Conservation (phyloP, 73 alveolate genomes). For the Loxodes magnus region DNA sequence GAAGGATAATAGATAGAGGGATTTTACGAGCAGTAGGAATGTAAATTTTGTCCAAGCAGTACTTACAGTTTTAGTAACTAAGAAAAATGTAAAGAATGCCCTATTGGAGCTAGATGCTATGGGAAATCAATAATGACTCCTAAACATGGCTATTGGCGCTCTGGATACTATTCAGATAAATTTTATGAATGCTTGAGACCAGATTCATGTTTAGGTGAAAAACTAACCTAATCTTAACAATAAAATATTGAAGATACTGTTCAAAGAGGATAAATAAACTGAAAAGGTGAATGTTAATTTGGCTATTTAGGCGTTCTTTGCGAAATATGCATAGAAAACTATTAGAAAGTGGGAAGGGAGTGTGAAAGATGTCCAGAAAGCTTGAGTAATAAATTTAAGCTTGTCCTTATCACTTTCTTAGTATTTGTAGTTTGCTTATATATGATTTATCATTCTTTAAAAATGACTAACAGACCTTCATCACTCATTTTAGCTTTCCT, state of each 20-base stretch:
- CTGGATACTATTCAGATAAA: conserved; percentile 10
- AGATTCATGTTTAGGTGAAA: conserved; percentile 25
- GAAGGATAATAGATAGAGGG: too few relatives aligned
- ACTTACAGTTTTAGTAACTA: conserved; percentile 5
- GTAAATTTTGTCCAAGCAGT: conserved; percentile 12
- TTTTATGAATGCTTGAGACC: conserved; percentile 13
- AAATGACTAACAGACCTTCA: conserved; percentile 24
- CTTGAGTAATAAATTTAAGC: conserved; percentile 4
- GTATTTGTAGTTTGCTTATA: conserved; percentile 6
- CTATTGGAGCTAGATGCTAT: conserved; percentile 19
- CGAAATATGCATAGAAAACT: conserved; percentile 24
- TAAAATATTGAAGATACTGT: too few relatives aligned
- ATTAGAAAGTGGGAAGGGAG: conserved; percentile 9
- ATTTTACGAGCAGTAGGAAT: too few relatives aligned
- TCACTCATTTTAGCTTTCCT: conserved; percentile 32
- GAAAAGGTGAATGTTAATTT: conserved; percentile 10
- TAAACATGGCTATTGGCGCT: conserved; percentile 39
- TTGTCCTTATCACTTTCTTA: conserved; percentile 8
- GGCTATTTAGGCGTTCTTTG: conserved; percentile 47
- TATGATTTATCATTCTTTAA: neutral
- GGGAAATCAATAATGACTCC: conserved; percentile 21
- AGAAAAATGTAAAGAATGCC: conserved; percentile 15
- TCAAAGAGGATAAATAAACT: too few relatives aligned
- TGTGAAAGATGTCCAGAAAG: conserved; percentile 32
- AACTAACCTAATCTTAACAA: too few relatives aligned